phyloP scores from a whole-genome alignment of 768 basidiomycete species.

The Phanerochaete sordida region DNA sequence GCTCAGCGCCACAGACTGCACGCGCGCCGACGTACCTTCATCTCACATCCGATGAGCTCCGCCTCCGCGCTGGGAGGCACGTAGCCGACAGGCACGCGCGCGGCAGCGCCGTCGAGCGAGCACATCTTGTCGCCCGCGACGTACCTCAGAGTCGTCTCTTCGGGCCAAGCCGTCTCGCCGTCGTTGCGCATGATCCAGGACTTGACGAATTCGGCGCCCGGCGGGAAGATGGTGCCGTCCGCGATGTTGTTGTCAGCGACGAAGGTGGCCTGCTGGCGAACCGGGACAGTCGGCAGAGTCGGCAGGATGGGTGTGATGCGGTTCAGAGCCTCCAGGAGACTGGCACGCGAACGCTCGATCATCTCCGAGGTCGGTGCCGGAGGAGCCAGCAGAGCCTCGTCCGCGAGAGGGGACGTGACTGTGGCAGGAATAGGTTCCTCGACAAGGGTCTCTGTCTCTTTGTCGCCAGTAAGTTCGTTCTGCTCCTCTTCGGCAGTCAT shows the following conservation, averaged over 20 bases:
- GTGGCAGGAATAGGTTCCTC: slow-evolving; percentile 5
- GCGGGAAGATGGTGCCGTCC: slow-evolving; percentile 74
- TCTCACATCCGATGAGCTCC: slow-evolving; percentile 68
- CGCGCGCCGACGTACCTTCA: slow-evolving; percentile 56
- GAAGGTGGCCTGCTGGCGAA: slow-evolving; percentile 49
- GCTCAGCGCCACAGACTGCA: neutral
- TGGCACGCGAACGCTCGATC: slow-evolving; percentile 5
- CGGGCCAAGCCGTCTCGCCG: slow-evolving; percentile 63
- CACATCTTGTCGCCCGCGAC: slow-evolving; percentile 66
- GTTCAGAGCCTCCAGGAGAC: slow-evolving; percentile 8
- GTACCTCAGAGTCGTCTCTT: slow-evolving; percentile 62
- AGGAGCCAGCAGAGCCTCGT: slow-evolving; percentile 21
- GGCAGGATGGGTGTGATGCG: neutral
- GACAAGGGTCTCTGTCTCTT: neutral
- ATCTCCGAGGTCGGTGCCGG: slow-evolving; percentile 11
- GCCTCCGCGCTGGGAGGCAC: slow-evolving; percentile 56
- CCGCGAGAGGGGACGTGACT: slow-evolving; percentile 20
- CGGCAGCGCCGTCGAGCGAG: slow-evolving; percentile 28
- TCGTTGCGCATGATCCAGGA: slow-evolving; percentile 75
- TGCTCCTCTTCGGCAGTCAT: slow-evolving; percentile 12
- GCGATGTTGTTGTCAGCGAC: slow-evolving; percentile 67
- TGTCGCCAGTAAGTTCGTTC: neutral
- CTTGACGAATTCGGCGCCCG: slow-evolving; percentile 85
- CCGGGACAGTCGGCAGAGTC: neutral
- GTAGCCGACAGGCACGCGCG: slow-evolving; percentile 46